These are phyloP conservation scores for Tulasnella sp. DNA, from an alignment of 768 basidiomycete genomes.

Conservation along the genomic window DNA sequence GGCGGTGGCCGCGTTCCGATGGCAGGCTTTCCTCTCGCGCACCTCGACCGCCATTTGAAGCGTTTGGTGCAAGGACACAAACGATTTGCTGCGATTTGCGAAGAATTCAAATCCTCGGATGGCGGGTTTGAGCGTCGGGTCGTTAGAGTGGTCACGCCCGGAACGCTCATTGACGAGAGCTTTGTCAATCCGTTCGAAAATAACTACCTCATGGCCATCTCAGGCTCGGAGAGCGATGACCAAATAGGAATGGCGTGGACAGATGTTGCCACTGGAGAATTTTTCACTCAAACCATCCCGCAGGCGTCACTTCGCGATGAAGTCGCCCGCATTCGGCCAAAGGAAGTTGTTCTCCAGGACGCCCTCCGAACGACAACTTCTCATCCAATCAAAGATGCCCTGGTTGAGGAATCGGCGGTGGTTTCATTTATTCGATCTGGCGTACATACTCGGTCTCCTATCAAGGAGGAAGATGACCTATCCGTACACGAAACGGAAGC, in stretches of 20 bases:
- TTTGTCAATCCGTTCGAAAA: conserved; percentile 84
- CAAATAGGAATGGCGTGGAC: conserved; percentile 68
- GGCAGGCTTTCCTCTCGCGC: conserved; percentile 85
- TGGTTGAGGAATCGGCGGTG: conserved; percentile 51
- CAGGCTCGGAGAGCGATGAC: conserved; percentile 29
- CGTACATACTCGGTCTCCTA: background rate
- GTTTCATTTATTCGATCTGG: conserved; percentile 46
- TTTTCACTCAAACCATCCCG: conserved; percentile 65
- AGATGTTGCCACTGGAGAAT: conserved; percentile 91
- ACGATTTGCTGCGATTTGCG: conserved; percentile 87
- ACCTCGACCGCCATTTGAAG: conserved; percentile 84
- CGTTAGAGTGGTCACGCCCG: conserved; percentile 83
- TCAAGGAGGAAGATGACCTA: background rate
- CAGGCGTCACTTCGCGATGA: conserved; percentile 67
- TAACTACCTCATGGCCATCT: conserved; percentile 78
- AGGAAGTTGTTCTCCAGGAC: conserved; percentile 69
- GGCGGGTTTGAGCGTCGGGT: conserved; percentile 70
- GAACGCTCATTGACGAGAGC: conserved; percentile 87
- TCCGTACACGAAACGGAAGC: conserved; percentile 49
- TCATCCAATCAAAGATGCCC: conserved; percentile 40
- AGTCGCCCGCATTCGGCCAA: conserved; percentile 71
- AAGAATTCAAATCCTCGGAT: conserved; percentile 66
- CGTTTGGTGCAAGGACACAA: conserved; percentile 75
- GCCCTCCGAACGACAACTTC: conserved; percentile 37
- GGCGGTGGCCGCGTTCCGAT: conserved; percentile 65